Conservation (phyloP, 2,329 filamentous ascomycete genomes). For the Beauveria sp. region DNA sequence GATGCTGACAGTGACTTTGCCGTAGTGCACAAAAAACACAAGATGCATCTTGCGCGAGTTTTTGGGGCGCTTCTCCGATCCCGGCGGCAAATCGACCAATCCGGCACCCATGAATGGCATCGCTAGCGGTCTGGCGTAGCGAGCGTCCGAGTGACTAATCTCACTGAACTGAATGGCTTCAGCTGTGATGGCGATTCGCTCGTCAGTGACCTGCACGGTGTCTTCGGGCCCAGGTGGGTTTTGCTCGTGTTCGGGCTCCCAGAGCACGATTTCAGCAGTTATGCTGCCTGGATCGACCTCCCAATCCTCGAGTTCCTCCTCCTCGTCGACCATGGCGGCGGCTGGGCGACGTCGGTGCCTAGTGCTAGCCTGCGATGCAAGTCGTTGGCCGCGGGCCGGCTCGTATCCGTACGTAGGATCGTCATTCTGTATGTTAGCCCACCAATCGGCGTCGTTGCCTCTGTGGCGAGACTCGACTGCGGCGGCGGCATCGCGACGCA, state of each 20-base stretch:
- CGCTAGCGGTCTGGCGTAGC: conserved; percentile 80
- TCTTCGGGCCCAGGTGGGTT: conserved; percentile 48
- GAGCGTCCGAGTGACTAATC: conserved; percentile 63
- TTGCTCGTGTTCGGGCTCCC: conserved; percentile 50
- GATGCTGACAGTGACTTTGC: conserved; percentile 73
- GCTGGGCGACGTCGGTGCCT: conserved; percentile 24
- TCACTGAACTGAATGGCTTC: conserved; percentile 49
- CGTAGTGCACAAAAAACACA: conserved; percentile 84
- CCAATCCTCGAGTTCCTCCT: conserved; percentile 59
- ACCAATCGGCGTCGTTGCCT: not conserved
- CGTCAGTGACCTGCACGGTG: conserved; percentile 43
- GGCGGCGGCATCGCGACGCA: conserved; percentile 36
- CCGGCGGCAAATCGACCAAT: conserved; percentile 78
- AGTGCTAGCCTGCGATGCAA: not conserved
- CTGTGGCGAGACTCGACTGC: conserved; percentile 43
- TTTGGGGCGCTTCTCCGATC: conserved; percentile 78
- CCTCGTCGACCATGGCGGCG: conserved; percentile 37
- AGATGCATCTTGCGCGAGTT: conserved; percentile 96
- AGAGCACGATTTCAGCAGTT: conserved; percentile 54
- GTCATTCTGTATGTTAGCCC: not conserved
- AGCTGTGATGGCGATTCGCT: conserved; percentile 49
- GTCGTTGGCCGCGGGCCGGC: not conserved
- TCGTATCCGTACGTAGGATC: not conserved
- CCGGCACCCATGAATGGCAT: conserved; percentile 83
- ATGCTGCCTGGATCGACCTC: conserved; percentile 60